Evolutionary conservation across 2,329 filamentous ascomycete genomes (phyloP), one percentile per base, ranked within the genome.

Genomic region (Calonectria naviculata): DNA sequence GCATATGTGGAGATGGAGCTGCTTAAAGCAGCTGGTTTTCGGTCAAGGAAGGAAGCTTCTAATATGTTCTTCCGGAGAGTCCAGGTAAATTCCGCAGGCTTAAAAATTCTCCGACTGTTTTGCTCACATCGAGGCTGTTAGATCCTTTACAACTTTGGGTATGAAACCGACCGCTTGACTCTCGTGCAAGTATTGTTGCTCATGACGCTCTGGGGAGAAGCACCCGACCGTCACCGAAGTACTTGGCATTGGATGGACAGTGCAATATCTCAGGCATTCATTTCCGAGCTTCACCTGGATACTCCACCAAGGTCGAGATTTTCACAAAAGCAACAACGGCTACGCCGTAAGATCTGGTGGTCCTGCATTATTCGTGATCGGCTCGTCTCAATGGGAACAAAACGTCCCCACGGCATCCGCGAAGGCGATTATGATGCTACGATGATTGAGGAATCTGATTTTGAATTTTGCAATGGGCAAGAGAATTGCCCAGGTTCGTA

Each of bases 221-320:
- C 94, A 5, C 95, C 95, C 0, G 95, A 98, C 81, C 95, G 98
- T 80, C 94, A 97, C 80, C 97, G 98, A 82, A 95, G 98, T 81
- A 97, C 95, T 34, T 98, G 95, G 94, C 95, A 98, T 81, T 98
- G 95, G 95, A 97, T 98, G 93, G 95, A 95, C 12, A 94, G 97
- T 29, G 95, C 95, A 47, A 94, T 97, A 68, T 97, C 95, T 6
- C 87, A 98, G 54, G 95, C 95, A 54, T 94, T 97, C 81, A 97
- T 95, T 6, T 97, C 98, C 72, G 95, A 95, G 6, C 87, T 98
- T 7, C 95, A 98, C 82, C 92, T 95, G 72, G 93, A 97, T 76
- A 94, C 94, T 1, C 92, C 91, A 66, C 94, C 91, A 89, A 38
- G 21, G 12, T 38, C 52, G 2, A 58, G 15, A 24, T 38, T 38